phyloP scores from a whole-genome alignment of 208 protist genomes.

The Porcisia deanei region DNA sequence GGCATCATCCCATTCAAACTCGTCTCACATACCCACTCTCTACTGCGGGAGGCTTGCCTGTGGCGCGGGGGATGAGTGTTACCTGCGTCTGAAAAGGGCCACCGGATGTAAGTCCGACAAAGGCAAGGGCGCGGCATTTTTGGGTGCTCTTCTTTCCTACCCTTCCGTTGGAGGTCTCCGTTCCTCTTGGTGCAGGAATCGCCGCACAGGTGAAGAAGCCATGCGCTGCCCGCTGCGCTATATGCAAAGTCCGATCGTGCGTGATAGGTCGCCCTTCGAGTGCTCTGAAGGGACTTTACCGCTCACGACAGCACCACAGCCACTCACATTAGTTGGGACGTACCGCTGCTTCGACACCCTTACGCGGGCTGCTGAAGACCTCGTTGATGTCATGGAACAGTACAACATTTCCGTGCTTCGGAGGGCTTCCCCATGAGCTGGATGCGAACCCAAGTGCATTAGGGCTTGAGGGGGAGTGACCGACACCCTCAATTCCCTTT shows the following conservation, averaged over 20 bases:
- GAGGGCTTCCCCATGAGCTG: too few relatives aligned
- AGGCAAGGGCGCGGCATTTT: neutral
- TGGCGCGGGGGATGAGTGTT: too few relatives aligned
- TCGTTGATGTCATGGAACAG: slow-evolving; percentile 6
- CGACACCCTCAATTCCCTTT: too few relatives aligned
- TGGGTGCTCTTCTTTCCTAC: neutral
- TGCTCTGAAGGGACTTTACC: neutral
- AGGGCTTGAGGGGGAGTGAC: too few relatives aligned
- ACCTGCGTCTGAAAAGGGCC: too few relatives aligned
- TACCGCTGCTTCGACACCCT: slow-evolving; percentile 7
- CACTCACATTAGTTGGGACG: neutral
- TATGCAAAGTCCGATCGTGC: neutral
- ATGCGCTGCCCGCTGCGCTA: neutral
- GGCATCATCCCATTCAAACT: too few relatives aligned
- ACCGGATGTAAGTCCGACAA: neutral
- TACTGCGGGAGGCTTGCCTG: too few relatives aligned
- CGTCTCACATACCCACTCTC: too few relatives aligned
- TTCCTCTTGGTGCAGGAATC: neutral
- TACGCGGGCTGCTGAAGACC: neutral
- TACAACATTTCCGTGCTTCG: neutral
- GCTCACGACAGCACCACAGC: neutral
- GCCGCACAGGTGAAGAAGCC: neutral
- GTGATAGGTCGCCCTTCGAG: neutral
- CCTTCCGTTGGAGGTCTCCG: neutral
- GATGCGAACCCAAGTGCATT: too few relatives aligned